These are phyloP conservation scores for Claviceps arundinis DNA, from an alignment of 2,329 filamentous ascomycete species.

Conservation along the genomic window DNA sequence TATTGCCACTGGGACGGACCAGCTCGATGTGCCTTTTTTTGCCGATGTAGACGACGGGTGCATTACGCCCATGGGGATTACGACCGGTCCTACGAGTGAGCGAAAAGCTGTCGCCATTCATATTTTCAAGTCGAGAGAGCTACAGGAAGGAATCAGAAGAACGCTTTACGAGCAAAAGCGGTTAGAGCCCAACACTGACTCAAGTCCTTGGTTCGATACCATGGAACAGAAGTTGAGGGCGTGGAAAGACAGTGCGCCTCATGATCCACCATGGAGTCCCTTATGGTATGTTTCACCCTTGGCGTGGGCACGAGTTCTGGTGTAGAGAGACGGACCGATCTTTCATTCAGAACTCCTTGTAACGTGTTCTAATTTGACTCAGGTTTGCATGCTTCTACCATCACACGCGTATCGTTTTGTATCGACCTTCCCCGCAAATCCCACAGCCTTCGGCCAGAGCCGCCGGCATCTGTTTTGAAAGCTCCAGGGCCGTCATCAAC, in stretches of 20 bases:
- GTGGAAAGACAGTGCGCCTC: conserved; percentile 68
- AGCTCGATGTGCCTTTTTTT: conserved; percentile 78
- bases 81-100: conserved; percentile 56
- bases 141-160: conserved; percentile 78
- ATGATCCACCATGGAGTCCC: conserved; percentile 58
- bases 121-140: conserved; percentile 79
- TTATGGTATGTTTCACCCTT: conserved; percentile 48
- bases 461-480: conserved; percentile 71
- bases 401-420: conserved; percentile 78
- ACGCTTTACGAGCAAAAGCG: conserved; percentile 77
- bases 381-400: conserved; percentile 62
- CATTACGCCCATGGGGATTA: conserved; percentile 66
- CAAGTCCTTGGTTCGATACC: conserved; percentile 72
- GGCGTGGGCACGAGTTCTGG: not conserved
- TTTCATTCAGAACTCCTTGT: too few relatives aligned
- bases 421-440: conserved; percentile 83
- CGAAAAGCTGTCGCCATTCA: conserved; percentile 86
- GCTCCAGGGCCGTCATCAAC: conserved; percentile 67
- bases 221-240: conserved; percentile 68
- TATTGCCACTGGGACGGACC: conserved; percentile 69
- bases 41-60: conserved; percentile 67
- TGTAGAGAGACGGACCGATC: too few relatives aligned
- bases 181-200: conserved; percentile 60
- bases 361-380: not conserved
- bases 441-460: conserved; percentile 71